Evolutionary conservation across 805 yeast genomes (phyloP).

Genomic region (Ogataea siamensis): DNA sequence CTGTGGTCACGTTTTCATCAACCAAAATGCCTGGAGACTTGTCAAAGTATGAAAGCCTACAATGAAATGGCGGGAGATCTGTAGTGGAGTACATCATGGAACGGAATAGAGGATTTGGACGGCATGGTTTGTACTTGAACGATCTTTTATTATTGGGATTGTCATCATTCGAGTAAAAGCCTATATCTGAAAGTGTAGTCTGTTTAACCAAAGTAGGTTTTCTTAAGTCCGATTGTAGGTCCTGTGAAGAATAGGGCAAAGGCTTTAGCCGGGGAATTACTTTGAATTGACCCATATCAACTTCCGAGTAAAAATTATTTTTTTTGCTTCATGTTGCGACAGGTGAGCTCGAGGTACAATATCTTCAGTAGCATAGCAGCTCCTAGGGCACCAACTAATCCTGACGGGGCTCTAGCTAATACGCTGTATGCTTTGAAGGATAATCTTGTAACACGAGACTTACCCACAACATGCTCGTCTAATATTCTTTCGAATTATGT

Average conservation of each 20-base stretch:
- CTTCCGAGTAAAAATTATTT: conserved; percentile 1
- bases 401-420: conserved; percentile 28
- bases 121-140: conserved; percentile 76
- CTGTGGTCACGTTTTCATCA: conserved; percentile 38
- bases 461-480: conserved; percentile 80
- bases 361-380: conserved; percentile 42
- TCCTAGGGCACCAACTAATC: conserved; percentile 4
- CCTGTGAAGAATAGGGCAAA: conserved; percentile 33
- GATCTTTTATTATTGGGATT: conserved; percentile 78
- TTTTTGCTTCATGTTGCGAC: conserved; percentile 5
- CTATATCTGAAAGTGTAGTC: conserved; percentile 7
- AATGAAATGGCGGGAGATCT: conserved; percentile 65
- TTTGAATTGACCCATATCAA: conserved; percentile 5
- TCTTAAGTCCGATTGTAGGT: conserved; percentile 23
- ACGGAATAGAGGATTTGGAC: conserved; percentile 60
- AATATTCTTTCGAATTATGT: conserved; percentile 52
- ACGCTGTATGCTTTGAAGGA: conserved; percentile 64
- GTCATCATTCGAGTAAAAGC: conserved; percentile 60
- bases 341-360: conserved; percentile 25
- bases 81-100: conserved; percentile 65
- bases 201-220: conserved; percentile 24
- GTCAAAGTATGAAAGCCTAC: conserved; percentile 65
- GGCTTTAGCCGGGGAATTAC: conserved; percentile 35
- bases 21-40: conserved; percentile 57
- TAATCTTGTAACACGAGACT: conserved; percentile 63